phyloP scores from a whole-genome alignment of 306 rosid genomes.

The Morella rubra region DNA sequence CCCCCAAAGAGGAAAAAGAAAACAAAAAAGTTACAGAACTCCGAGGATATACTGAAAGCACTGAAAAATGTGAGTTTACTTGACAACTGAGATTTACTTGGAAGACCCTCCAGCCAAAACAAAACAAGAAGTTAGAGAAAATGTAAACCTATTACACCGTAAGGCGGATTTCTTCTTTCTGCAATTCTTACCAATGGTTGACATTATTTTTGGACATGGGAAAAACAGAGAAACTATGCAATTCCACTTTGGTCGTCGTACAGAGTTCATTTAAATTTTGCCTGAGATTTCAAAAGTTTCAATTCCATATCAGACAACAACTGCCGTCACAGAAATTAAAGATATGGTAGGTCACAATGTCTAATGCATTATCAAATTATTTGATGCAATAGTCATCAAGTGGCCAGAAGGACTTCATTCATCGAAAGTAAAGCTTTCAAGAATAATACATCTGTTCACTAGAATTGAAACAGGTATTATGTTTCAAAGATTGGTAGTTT shows the following conservation, averaged over 20 bases:
- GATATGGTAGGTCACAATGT: neutral
- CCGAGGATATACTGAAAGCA: neutral
- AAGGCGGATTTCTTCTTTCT: neutral
- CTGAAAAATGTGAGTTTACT: neutral
- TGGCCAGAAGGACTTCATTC: neutral
- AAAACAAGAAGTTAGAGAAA: no score
- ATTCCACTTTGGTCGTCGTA: neutral
- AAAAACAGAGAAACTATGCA: neutral
- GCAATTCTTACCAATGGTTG: neutral
- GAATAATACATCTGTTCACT: neutral
- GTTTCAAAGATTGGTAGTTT: no score
- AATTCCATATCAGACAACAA: neutral
- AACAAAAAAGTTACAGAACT: no score
- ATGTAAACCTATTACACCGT: no score
- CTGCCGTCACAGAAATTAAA: neutral
- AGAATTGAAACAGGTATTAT: no score
- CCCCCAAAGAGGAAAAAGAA: no score
- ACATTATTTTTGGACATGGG: neutral
- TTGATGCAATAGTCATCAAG: neutral
- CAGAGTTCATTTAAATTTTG: neutral
- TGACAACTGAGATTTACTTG: neutral
- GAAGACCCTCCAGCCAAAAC: neutral
- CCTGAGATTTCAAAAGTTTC: neutral
- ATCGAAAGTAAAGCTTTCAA: neutral
- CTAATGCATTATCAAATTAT: neutral